Evolutionary conservation across 805 yeast genomes (phyloP), one percentile per base, ranked within the genome.

Genomic region (Candida incommunis): DNA sequence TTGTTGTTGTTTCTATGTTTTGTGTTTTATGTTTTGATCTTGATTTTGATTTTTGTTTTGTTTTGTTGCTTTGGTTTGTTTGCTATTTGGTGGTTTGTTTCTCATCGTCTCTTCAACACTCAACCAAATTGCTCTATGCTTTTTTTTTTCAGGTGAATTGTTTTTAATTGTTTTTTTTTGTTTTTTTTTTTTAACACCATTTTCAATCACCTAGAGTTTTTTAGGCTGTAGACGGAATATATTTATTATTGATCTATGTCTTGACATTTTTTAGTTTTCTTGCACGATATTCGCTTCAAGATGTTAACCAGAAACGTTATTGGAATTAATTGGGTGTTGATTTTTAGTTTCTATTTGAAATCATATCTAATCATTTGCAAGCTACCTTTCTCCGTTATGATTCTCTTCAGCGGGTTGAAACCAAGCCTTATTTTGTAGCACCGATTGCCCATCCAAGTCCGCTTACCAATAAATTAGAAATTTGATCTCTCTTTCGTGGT

Each of bases 21-120:
- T 52, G 56, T 24, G 56, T 54, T 22, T 9, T 5, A 31, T n/a
- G 37, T n/a, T 31, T 11, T 16, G 37, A 31, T 31, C 7, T 31
- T 31, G 37, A 31, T 31, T 31, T 25, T 31, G 20, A 11, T 31
- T 31, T 31, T 31, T 7, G 11, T 31, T 31, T 31, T 16, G 11
- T 25, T 7, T 9, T 31, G 37, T 16, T 16, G 9, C 18, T 31
- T 31, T 31, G 11, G 4, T 13, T 31, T 31, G 37, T 7, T 31
- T 31, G 11, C 37, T 31, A 5, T 31, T 31, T 31, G 20, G 18
- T 31, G 5, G 37, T 31, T 31, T 31, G 37, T 31, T 31, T 31
- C 18, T n/a, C 13, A 13, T 11, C 13, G 18, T 31, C n/a, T n/a
- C n/a, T n/a, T n/a, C n/a, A n/a, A n/a, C n/a, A n/a, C n/a, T n/a